Evolutionary conservation across 768 basidiomycete species (phyloP), one percentile per base, ranked within the genome.

Genomic region (Antrodiella citrinella): DNA sequence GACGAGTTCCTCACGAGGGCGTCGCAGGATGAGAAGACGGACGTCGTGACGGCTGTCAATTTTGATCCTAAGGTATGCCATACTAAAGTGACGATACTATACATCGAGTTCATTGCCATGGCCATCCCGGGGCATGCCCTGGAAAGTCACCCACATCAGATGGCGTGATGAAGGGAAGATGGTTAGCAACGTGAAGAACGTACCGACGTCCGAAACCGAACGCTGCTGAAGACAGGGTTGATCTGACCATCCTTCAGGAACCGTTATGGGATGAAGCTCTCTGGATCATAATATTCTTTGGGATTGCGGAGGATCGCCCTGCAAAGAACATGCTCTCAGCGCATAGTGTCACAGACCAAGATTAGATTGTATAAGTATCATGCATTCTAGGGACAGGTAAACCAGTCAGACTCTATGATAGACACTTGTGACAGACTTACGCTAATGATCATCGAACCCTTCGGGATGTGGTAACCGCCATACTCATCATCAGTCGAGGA

Each of bases 41-140:
- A 96, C 65, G 95, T 99, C 15, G 92, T 98, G 20, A 95, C 94
- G 10, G 96, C 94, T 15, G 91, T 97, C 51, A 99, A 99, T 64
- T 86, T 95, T 59, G 91, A 89, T 84, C n/a, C n/a, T n/a, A n/a
- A 43, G 41, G 41, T 43, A 43, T 43, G 41, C 9, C 7, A 18
- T 5, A 43, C 41, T 9, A 7, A 43, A 10, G 41, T 5, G 7
- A 43, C 19, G 41, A 43, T 18, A 22, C 41, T n/a, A 18, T 18
- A 43, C 41, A 43, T n/a, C 7, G 41, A 18, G 21, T 19, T 22
- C 41, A 22, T 7, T 9, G n/a, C 21, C 41, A 43, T 43, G 5
- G 21, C 15, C 9, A 7, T n/a, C 9, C 9, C 41, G 19, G 41
- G 41, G 18, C 41, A 43, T 18, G 19, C 41, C 21, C 41, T 43